Conservation (phyloP, 805 yeast genomes). For the Dipodascopsis tothii region DNA sequence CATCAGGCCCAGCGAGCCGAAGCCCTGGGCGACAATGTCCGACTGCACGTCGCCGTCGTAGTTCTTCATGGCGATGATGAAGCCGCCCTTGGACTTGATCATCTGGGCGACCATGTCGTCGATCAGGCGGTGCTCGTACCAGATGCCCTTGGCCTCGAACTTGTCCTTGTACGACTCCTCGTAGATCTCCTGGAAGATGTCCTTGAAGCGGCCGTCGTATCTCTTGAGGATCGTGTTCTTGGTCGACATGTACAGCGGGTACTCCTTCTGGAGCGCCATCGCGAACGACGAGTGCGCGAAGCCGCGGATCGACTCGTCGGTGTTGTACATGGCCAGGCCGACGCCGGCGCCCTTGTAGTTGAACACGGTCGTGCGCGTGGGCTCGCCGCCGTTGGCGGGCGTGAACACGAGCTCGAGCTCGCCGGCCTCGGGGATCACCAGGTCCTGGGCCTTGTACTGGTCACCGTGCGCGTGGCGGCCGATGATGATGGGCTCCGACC, state of each 20-base stretch:
- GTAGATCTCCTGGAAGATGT: conserved; percentile 76
- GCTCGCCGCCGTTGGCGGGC: conserved; percentile 55
- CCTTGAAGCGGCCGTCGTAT: conserved; percentile 94
- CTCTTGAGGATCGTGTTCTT: conserved; percentile 90
- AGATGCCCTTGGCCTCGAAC: conserved; percentile 75
- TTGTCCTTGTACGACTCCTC: conserved; percentile 57
- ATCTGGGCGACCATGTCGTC: conserved; percentile 99
- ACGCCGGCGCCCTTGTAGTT: conserved; percentile 69
- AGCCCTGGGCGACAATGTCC: conserved; percentile 96
- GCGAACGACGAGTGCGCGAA: conserved; percentile 92
- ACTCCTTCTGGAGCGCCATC: conserved; percentile 67
- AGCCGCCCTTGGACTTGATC: conserved; percentile 94
- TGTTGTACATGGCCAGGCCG: conserved; percentile 90
- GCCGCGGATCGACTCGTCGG: conserved; percentile 80
- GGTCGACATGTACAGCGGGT: conserved; percentile 81
- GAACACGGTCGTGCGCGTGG: conserved; percentile 53
- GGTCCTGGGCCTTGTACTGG: conserved; percentile 89
- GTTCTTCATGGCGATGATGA: conserved; percentile 90
- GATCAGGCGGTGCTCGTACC: conserved; percentile 94
- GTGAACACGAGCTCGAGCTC: conserved; percentile 67
- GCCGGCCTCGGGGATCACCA: conserved; percentile 73
- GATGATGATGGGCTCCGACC: conserved; percentile 93
- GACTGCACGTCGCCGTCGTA: conserved; percentile 97
- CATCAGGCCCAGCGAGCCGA: conserved; percentile 94
- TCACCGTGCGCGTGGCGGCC: conserved; percentile 98